These are phyloP conservation scores for Clarireedia monteithiana DNA, from an alignment of 2,329 filamentous ascomycete genomes.

Conservation along the genomic window DNA sequence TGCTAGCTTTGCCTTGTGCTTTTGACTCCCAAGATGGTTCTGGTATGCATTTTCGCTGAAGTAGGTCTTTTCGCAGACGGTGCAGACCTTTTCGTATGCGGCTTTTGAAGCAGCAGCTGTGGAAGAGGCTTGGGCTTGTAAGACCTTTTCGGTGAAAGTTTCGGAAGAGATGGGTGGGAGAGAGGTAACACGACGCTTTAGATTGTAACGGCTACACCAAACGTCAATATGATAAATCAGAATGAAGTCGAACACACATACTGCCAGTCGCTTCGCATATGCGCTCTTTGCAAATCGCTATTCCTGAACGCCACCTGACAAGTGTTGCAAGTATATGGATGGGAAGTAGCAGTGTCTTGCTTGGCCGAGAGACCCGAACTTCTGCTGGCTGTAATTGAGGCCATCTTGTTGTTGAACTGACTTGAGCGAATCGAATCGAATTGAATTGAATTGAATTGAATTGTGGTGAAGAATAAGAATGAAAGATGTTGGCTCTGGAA, in stretches of 20 bases:
- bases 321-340: slow-evolving; percentile 97
- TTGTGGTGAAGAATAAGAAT: not conserved
- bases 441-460: not conserved
- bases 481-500: not conserved
- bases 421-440: no score
- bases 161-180: slow-evolving; percentile 87
- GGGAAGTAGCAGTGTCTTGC: slow-evolving; percentile 41
- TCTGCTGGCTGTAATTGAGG: slow-evolving; percentile 38
- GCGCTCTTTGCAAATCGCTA: slow-evolving; percentile 83
- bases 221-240: slow-evolving; percentile 15
- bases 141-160: slow-evolving; percentile 89
- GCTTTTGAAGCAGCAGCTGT: slow-evolving; percentile 82
- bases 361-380: slow-evolving; percentile 17
- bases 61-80: slow-evolving; percentile 82
- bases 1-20: slow-evolving; percentile 68
- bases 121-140: slow-evolving; percentile 79
- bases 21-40: slow-evolving; percentile 86
- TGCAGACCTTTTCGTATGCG: slow-evolving; percentile 76
- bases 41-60: slow-evolving; percentile 94
- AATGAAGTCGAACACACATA: slow-evolving; percentile 42
- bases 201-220: slow-evolving; percentile 73
- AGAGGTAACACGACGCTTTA: slow-evolving; percentile 87
- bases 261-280: slow-evolving; percentile 99
- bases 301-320: slow-evolving; percentile 95
- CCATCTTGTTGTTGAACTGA: slow-evolving; percentile 34